A percentile compares a stretch with the other conserved stretches of the same genome.
Evolutionary conservation across 306 rosid species (phyloP).

Genomic region (Vigna angularis): DNA sequence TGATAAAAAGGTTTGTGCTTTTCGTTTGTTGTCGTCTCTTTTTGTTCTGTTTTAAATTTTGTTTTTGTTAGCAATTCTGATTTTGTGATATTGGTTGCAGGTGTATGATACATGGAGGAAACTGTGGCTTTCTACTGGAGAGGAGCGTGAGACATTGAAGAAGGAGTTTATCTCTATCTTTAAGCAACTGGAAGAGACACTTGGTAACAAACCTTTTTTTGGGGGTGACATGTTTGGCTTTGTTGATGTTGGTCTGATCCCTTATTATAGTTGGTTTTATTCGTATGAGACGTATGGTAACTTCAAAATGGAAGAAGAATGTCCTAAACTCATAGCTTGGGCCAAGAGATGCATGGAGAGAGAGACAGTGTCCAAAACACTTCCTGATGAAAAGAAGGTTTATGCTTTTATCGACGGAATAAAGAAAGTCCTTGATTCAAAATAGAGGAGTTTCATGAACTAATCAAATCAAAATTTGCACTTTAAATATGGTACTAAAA

Average conservation of each 20-base stretch:
- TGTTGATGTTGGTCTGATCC: constrained; percentile 50
- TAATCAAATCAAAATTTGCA: background rate
- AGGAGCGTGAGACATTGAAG: constrained; percentile 53
- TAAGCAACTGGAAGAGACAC: constrained; percentile 42
- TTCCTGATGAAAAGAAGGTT: constrained; percentile 51
- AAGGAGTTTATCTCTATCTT: constrained; percentile 46
- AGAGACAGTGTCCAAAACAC: constrained; percentile 53
- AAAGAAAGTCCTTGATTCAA: constrained; percentile 16
- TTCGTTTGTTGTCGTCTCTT: background rate
- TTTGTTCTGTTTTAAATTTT: background rate
- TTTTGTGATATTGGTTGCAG: constrained; percentile 29
- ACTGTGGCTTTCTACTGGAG: constrained; percentile 52
- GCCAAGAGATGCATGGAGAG: constrained; percentile 52
- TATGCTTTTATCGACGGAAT: constrained; percentile 37
- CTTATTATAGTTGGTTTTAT: constrained; percentile 55
- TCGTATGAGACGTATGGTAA: constrained; percentile 48
- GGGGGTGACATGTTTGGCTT: constrained; percentile 59
- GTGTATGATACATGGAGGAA: constrained; percentile 41
- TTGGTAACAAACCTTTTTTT: constrained; percentile 46
- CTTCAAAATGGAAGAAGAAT: constrained; percentile 55
- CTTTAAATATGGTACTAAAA: constrained; percentile 7
- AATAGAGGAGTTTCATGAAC: constrained; percentile 14
- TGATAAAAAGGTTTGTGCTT: constrained; percentile 39
- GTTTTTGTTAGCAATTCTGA: background rate
- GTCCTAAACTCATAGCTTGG: constrained; percentile 62